Evolutionary conservation across 2,329 filamentous ascomycete genomes (phyloP), one percentile per base, ranked within the genome.

Genomic region (Geoglossum cookeanum): DNA sequence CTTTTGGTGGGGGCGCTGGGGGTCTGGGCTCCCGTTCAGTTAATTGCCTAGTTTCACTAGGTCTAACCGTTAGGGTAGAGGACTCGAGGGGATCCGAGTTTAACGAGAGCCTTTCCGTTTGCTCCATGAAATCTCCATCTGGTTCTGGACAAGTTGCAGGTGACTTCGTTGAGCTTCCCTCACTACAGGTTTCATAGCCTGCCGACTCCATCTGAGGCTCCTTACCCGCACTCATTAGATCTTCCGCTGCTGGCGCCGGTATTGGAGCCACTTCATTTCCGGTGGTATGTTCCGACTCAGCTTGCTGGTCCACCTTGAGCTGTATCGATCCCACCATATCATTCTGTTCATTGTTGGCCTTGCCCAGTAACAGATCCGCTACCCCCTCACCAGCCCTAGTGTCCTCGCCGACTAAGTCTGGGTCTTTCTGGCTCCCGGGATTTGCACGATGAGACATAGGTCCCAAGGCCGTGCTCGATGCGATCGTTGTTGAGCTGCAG

Each of bases 1-100:
- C 75, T 63, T 76, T 76, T 1, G 72, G 70, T 2, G 75, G 73
- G 3, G 70, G 75, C 3, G 74, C 70, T 52, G 75, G 75, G 33
- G 74, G 73, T 2, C 67, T 33, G 30, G 49, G 8, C 7, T 32
- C 33, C 3, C n/a, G 33, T 13, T 63, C 59, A 5, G 60, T 58
- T 13, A 60, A 59, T 39, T 61, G 61, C 17, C 55, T 54, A 57
- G 58, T 8, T 58, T 49, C 45, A 30, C 33, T 22, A 42, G 66
- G 65, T 55, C 64, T 67, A 51, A 68, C 55, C 22, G 67, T 68
- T 45, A 64, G 65, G 22, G 63, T 66, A 17, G 67, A 68, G 29
- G 66, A 67, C 61, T 68, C 67, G 66, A 68, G 66, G 37, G 63
- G 42, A 5, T 53, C 49, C 13, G 30, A 32, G 37, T 35, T 13